Evolutionary conservation across 257 asterid species (phyloP), one percentile per base, ranked within the genome.

Genomic region (Parsonsia alboflavescens): DNA sequence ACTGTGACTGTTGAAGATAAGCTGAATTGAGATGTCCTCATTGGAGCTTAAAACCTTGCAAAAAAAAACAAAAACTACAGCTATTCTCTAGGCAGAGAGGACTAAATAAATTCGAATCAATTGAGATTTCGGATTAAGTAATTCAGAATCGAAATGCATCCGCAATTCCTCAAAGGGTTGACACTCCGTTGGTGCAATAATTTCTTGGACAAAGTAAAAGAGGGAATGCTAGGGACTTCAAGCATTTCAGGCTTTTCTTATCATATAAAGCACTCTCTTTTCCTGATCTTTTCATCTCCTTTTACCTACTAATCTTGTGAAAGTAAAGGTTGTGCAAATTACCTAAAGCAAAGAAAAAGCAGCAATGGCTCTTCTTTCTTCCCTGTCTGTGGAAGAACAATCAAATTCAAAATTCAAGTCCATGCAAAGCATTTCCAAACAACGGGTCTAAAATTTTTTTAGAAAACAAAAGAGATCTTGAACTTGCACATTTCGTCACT

Each of bases 1-100:
- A 77, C 70, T 41, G 76, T 66, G 77, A 82, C 57, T n/a, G 54
- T 64, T 81, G 83, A 75, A 74, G 89, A 85, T 86, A 81, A 88
- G 85, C 81, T 59, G 54, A 80, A 73, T 28, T 21, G 71, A 71
- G 68, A 50, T 41, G 74, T 71, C 85, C 67, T 75, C 76, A 65
- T 80, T 85, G 70, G 77, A 79, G 71, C 77, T 54, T 78, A 74
- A 78, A 68, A 52, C 21, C 21, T 42, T 68, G 78, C 73, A 80
- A 80, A 73, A 52, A 78, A 41, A 68, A 78, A 52, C 21, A 72
- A 65, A 75, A 70, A 1, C 28, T 50, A 77, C 68, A 72, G 48
- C 68, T 71, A 73, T 59, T 72, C 62, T 46, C 67, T 48, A 78
- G 70, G 63, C 70, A 48, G 6, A 53, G 44, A 21, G 58, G 33